phyloP scores from a whole-genome alignment of 768 basidiomycete species.

The Strobilomyces echinocephalus region DNA sequence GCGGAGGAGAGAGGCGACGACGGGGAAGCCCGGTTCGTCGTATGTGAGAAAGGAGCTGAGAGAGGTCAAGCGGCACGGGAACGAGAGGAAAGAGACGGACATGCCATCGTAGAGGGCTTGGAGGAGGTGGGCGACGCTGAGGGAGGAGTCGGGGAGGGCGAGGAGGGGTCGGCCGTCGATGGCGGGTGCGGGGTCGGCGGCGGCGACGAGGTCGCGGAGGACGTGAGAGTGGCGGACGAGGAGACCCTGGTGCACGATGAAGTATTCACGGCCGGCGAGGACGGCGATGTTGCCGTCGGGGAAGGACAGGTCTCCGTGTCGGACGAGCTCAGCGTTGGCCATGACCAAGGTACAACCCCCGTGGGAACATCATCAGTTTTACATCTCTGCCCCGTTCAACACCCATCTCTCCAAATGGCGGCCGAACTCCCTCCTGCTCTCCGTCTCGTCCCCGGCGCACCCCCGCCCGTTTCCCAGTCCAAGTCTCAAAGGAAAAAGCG shows the following conservation, averaged over 20 bases:
- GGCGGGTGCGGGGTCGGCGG: slow-evolving; percentile 17
- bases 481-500: slow-evolving; percentile 70
- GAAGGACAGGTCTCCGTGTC: slow-evolving; percentile 56
- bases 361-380: slow-evolving; percentile 15
- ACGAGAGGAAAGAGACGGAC: slow-evolving; percentile 35
- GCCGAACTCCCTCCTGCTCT: slow-evolving; percentile 30
- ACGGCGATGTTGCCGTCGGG: slow-evolving; percentile 67
- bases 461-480: slow-evolving; percentile 51
- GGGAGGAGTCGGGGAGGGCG: slow-evolving; percentile 48
- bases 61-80: slow-evolving; percentile 14
- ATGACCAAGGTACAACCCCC: slow-evolving; percentile 9
- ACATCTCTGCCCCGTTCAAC: slow-evolving; percentile 3
- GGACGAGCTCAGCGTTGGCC: slow-evolving; percentile 25
- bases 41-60: slow-evolving; percentile 44
- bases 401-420: slow-evolving; percentile 31
- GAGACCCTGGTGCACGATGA: slow-evolving; percentile 65
- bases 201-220: slow-evolving; percentile 39
- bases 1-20: slow-evolving; percentile 53
- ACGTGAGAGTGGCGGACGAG: slow-evolving; percentile 59
- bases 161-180: slow-evolving; percentile 60
- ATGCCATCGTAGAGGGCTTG: slow-evolving; percentile 67
- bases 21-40: slow-evolving; percentile 47
- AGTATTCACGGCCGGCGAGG: slow-evolving; percentile 52
- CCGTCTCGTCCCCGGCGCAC: slow-evolving; percentile 76
- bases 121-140: slow-evolving; percentile 56